Conservation (phyloP, 108 stramenopile species). For the Cyclotella kingstonii region DNA sequence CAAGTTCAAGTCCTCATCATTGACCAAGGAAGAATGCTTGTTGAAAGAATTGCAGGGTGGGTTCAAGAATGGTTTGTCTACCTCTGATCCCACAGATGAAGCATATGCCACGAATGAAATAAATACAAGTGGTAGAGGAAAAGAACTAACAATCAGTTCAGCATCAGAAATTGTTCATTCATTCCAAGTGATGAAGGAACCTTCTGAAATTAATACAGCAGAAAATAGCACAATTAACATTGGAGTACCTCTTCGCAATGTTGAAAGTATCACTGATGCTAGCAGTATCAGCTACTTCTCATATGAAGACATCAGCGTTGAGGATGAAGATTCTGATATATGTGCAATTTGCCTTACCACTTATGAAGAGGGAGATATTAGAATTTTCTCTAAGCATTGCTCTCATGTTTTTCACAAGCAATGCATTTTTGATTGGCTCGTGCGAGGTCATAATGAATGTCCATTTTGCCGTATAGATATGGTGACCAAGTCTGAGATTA, state of each 20-base stretch:
- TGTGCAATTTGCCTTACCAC: conserved; percentile 37
- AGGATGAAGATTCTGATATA: conserved; percentile 33
- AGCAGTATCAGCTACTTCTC: conserved; percentile 36
- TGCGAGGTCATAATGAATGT: conserved; percentile 39
- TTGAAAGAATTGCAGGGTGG: too few relatives aligned
- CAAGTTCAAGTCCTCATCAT: too few relatives aligned
- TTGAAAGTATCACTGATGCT: conserved; percentile 7
- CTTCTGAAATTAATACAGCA: background rate
- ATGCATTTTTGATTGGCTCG: conserved; percentile 44
- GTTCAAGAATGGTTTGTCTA: too few relatives aligned
- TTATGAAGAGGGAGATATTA: conserved; percentile 37
- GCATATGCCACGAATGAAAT: too few relatives aligned
- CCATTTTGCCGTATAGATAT: conserved; percentile 42
- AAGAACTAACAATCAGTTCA: background rate
- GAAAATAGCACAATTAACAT: background rate
- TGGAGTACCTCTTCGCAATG: background rate
- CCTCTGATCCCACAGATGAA: too few relatives aligned
- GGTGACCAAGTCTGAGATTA: conserved; percentile 40
- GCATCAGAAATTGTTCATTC: background rate
- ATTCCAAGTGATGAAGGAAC: background rate
- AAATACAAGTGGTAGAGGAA: too few relatives aligned
- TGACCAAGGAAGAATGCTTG: too few relatives aligned
- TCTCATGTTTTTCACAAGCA: conserved; percentile 46
- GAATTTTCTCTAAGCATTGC: conserved; percentile 36
- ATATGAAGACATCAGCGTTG: conserved; percentile 37